Evolutionary conservation across 176 grass and related monocot genomes (phyloP).

Genomic region (Cymbopogon citratus): DNA sequence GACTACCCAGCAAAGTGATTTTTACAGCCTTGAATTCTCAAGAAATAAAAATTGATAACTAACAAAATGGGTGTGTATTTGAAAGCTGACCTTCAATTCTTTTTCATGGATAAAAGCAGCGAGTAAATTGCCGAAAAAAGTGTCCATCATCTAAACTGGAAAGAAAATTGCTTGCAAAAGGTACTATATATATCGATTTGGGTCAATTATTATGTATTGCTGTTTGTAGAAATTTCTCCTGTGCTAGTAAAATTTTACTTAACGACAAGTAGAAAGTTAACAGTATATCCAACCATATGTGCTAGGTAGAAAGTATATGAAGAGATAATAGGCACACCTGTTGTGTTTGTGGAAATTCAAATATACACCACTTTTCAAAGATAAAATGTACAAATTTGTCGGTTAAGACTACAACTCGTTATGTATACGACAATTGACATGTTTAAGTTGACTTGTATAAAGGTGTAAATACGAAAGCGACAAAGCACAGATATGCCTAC

Average conservation of each 20-base stretch:
- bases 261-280: not conserved
- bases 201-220: not conserved
- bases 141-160: not conserved
- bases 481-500: not conserved
- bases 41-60: not conserved
- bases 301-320: not conserved
- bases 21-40: not conserved
- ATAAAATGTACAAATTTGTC: not conserved
- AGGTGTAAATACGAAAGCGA: not conserved
- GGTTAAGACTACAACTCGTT: not conserved
- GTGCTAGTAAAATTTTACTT: not conserved
- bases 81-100: not conserved
- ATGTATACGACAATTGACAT: not conserved
- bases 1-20: not conserved
- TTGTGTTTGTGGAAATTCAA: not conserved
- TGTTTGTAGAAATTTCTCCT: not conserved
- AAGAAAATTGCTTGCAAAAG: not conserved
- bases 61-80: not conserved
- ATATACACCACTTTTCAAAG: not conserved
- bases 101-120: not conserved
- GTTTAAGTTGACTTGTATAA: not conserved
- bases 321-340: not conserved
- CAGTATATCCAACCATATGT: not conserved
- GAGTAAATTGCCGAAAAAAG: not conserved
- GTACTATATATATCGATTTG: not conserved